Evolutionary conservation across 164 flowering plant species (phyloP).

Genomic region (Brasenia schreberi): DNA sequence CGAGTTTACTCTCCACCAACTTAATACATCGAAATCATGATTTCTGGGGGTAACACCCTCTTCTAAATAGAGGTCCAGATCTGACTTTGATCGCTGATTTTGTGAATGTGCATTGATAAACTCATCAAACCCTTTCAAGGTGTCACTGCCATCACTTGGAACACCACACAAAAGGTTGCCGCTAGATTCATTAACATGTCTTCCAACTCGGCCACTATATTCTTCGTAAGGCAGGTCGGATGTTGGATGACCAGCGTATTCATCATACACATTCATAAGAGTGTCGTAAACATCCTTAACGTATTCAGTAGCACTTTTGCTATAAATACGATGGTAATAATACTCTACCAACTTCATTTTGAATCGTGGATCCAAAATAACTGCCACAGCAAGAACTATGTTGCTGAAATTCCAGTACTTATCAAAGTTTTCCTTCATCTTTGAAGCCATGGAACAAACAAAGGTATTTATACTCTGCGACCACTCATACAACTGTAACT

Average conservation of each 20-base stretch:
- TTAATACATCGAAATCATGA: constrained; percentile 60
- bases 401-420: constrained; percentile 66
- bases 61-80: constrained; percentile 82
- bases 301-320: constrained; percentile 40
- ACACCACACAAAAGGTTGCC: constrained; percentile 12
- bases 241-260: constrained; percentile 35
- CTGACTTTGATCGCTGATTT: constrained; percentile 51
- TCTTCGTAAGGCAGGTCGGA: constrained; percentile 48
- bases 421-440: constrained; percentile 49
- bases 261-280: constrained; percentile 68
- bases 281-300: constrained; percentile 63
- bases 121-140: constrained; percentile 64
- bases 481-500: constrained; percentile 52
- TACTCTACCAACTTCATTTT: constrained; percentile 90
- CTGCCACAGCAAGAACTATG: constrained; percentile 59
- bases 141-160: constrained; percentile 24
- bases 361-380: constrained; percentile 86
- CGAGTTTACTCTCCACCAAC: constrained; percentile 86
- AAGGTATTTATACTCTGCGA: constrained; percentile 42
- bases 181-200: constrained; percentile 8
- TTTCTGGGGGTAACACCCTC: constrained; percentile 66
- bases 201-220: constrained; percentile 24
- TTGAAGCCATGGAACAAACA: constrained; percentile 22
- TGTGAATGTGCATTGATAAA: constrained; percentile 55
- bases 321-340: constrained; percentile 64